Evolutionary conservation across 441 rosid genomes (phyloP).

Genomic region (Erodium texanum): DNA sequence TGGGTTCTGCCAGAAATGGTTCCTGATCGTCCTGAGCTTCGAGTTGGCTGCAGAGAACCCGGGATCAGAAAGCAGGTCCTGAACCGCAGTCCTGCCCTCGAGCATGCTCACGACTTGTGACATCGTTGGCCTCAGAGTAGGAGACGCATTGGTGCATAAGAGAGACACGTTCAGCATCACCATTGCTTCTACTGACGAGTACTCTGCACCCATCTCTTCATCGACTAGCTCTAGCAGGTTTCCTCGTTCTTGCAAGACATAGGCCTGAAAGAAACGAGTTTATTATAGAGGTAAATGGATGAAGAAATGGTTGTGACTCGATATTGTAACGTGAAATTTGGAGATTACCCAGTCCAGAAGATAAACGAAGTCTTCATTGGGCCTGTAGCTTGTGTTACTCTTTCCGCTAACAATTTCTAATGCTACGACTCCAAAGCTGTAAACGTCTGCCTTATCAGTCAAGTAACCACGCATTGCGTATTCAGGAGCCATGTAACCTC

Average conservation of each 20-base stretch:
- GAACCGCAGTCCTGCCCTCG: conserved; percentile 63
- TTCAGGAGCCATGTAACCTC: conserved; percentile 66
- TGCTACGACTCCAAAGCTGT: conserved; percentile 39
- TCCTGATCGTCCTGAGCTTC: conserved; percentile 58
- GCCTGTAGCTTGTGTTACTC: conserved; percentile 71
- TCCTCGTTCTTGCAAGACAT: conserved; percentile 76
- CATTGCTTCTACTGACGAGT: conserved; percentile 59
- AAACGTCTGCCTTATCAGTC: conserved; percentile 46
- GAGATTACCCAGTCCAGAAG: conserved; percentile 89
- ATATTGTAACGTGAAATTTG: too few relatives aligned
- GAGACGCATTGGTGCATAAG: conserved; percentile 71
- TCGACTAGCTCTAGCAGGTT: conserved; percentile 60
- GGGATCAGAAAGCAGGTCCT: conserved; percentile 66
- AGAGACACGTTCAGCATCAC: conserved; percentile 69
- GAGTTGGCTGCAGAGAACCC: conserved; percentile 53
- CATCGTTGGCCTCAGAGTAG: conserved; percentile 76
- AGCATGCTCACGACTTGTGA: conserved; percentile 84
- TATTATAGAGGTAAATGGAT: background rate
- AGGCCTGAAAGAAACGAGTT: conserved; percentile 33
- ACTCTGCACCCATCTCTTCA: conserved; percentile 43
- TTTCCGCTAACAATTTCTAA: conserved; percentile 47
- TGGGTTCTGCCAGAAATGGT: conserved; percentile 75
- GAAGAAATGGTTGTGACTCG: background rate
- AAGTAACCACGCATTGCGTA: conserved; percentile 76
- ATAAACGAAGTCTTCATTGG: conserved; percentile 67